Percentiles rank a stretch among this genome's conserved stretches.
phyloP scores from a whole-genome alignment of 108 stramenopile genomes.

The Ochromonas danica region DNA sequence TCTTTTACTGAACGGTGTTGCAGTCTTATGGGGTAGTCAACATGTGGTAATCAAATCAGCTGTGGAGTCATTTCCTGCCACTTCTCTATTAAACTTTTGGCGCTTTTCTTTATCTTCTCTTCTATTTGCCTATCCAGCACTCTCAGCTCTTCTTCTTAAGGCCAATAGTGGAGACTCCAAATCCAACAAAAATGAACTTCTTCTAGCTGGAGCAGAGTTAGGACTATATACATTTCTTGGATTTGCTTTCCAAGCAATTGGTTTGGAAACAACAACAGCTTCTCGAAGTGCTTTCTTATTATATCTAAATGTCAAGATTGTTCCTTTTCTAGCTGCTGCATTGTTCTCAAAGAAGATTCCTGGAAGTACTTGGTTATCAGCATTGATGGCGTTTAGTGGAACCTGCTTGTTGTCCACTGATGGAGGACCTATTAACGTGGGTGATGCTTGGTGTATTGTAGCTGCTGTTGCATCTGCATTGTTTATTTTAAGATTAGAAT shows the following conservation, averaged over 20 bases:
- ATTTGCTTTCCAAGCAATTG: slow-evolving; percentile 74
- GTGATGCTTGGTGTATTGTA: slow-evolving; percentile 74
- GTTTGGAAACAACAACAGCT: slow-evolving; percentile 72
- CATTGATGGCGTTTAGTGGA: slow-evolving; percentile 68
- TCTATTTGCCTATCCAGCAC: slow-evolving; percentile 42
- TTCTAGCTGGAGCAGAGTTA: slow-evolving; percentile 71
- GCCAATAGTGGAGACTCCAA: no score
- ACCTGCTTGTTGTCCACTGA: slow-evolving; percentile 71
- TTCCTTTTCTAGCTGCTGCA: slow-evolving; percentile 70
- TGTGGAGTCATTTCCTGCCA: slow-evolving; percentile 19
- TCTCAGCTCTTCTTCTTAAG: no score
- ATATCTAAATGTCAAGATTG: slow-evolving; percentile 82
- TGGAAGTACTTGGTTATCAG: slow-evolving; percentile 65
- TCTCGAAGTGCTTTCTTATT: slow-evolving; percentile 74
- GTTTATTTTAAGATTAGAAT: slow-evolving; percentile 77
- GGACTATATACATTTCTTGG: slow-evolving; percentile 81
- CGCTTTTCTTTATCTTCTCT: slow-evolving; percentile 45
- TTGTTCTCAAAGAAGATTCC: slow-evolving; percentile 63
- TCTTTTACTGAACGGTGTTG: slow-evolving; percentile 46
- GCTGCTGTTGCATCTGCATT: slow-evolving; percentile 77
- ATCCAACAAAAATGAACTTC: slow-evolving; percentile 37
- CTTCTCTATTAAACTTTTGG: slow-evolving; percentile 45
- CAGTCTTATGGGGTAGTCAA: slow-evolving; percentile 50
- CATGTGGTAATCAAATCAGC: slow-evolving; percentile 51
- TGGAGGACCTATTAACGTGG: slow-evolving; percentile 53